Evolutionary conservation across 2,329 filamentous ascomycete species (phyloP).

Genomic region (Botrytis byssoidea): DNA sequence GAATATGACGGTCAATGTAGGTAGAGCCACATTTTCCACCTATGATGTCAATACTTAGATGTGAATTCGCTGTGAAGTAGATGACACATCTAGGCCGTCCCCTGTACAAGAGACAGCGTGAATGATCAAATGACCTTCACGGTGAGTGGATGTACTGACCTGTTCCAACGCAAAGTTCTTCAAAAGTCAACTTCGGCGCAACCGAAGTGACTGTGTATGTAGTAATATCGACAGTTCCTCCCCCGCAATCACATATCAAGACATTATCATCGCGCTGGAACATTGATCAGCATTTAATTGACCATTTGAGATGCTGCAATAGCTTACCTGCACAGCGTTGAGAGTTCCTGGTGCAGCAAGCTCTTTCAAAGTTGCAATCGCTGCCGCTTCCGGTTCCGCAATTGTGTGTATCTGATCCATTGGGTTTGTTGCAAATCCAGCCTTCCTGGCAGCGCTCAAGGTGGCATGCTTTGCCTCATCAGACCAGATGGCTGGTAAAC

Average conservation of each 20-base stretch:
- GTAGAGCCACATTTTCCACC: slow-evolving; percentile 34
- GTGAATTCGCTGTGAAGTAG: too few relatives aligned
- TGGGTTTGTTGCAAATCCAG: slow-evolving; percentile 26
- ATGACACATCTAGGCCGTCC: not conserved
- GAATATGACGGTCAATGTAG: slow-evolving; percentile 32
- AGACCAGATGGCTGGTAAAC: slow-evolving; percentile 32
- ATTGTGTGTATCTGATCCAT: slow-evolving; percentile 30
- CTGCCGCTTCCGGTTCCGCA: slow-evolving; percentile 34
- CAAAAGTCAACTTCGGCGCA: slow-evolving; percentile 32
- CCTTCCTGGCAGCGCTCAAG: slow-evolving; percentile 27
- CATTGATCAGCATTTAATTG: not conserved
- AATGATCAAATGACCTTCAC: slow-evolving; percentile 3
- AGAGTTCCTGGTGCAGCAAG: slow-evolving; percentile 12
- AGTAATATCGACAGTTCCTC: slow-evolving; percentile 16
- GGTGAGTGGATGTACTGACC: slow-evolving; percentile 25
- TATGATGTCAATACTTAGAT: not conserved
- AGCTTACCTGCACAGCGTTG: slow-evolving; percentile 25
- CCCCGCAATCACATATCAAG: slow-evolving; percentile 6
- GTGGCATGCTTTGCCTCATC: slow-evolving; percentile 33
- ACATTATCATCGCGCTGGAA: not conserved
- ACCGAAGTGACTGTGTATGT: slow-evolving; percentile 31
- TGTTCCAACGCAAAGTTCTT: slow-evolving; percentile 17
- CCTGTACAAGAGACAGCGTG: not conserved
- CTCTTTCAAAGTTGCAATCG: slow-evolving; percentile 28
- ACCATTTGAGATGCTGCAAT: not conserved